Evolutionary conservation across 2,329 filamentous ascomycete genomes (phyloP).

Genomic region (Trichoderma endophyticum): DNA sequence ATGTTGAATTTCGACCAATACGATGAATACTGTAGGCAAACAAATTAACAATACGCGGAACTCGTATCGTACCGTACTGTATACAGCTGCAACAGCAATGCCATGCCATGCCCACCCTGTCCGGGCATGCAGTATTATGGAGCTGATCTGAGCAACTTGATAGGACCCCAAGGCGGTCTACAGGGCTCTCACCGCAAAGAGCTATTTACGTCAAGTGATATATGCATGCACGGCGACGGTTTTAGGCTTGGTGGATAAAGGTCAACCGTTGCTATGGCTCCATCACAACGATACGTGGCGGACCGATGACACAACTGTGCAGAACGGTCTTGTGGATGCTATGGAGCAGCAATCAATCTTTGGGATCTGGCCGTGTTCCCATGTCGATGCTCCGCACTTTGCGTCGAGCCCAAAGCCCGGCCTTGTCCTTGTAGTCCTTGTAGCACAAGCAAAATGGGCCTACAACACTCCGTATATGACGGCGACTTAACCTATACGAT

Average conservation of each 20-base stretch:
- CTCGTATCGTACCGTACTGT: not conserved
- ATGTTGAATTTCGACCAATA: not conserved
- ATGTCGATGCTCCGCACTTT: not conserved
- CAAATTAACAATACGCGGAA: not conserved
- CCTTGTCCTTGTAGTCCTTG: not conserved
- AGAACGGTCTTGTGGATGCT: constrained; percentile 1
- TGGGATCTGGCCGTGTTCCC: not conserved
- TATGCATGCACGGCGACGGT: constrained; percentile 10
- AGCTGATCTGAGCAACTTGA: not conserved
- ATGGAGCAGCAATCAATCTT: constrained; percentile 9
- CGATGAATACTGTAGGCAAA: not conserved
- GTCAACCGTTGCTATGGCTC: constrained; percentile 6
- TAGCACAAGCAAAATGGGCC: not conserved
- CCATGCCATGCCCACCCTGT: not conserved
- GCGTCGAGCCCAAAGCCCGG: not conserved
- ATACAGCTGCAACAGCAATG: not conserved
- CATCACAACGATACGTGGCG: constrained; percentile 12
- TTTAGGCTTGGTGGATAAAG: not conserved
- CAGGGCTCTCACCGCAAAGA: constrained; percentile 12
- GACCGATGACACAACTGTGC: constrained; percentile 8
- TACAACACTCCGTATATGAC: not conserved
- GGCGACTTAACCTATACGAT: not conserved
- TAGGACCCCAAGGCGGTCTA: not conserved
- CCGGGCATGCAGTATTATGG: not conserved
- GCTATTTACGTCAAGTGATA: not conserved